Evolutionary conservation across 352 stramenopile genomes (phyloP).

Genomic region (Phytophthora pini): DNA sequence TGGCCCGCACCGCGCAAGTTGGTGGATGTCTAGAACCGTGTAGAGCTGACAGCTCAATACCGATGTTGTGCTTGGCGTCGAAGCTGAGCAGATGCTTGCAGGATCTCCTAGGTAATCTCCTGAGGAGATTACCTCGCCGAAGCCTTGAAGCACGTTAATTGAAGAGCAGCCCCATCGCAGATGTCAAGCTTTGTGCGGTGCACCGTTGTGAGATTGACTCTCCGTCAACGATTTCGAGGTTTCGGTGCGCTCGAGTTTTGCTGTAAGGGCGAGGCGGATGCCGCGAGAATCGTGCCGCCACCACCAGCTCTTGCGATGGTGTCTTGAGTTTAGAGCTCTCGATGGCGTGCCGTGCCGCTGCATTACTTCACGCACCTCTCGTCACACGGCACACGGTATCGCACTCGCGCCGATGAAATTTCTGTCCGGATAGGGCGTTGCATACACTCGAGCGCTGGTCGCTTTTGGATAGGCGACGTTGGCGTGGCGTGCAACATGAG

Average conservation of each 20-base stretch:
- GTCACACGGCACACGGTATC: neutral
- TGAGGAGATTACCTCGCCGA: neutral
- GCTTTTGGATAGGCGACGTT: conserved; percentile 16
- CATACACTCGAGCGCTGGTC: neutral
- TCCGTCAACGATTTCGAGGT: conserved; percentile 12
- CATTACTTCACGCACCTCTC: conserved; percentile 9
- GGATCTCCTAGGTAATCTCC: neutral
- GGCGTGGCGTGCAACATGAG: conserved; percentile 6
- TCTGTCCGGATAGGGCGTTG: conserved; percentile 7
- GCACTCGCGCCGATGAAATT: conserved; percentile 7
- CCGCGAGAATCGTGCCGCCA: neutral
- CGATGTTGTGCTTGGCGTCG: neutral
- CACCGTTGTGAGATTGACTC: neutral
- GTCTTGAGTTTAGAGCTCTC: conserved; percentile 3
- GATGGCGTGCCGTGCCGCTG: conserved; percentile 4
- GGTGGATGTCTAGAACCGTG: neutral
- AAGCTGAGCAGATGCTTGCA: conserved; percentile 8
- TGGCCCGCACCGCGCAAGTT: neutral
- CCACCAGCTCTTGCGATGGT: conserved; percentile 14
- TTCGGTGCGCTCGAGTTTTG: conserved; percentile 12
- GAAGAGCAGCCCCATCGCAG: neutral
- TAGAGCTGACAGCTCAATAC: neutral
- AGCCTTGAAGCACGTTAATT: neutral
- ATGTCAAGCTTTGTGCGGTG: neutral
- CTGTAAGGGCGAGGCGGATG: conserved; percentile 16